Base-by-base conservation (phyloP, 495 filamentous ascomycete species). In the Hamigera avellanea region DNA sequence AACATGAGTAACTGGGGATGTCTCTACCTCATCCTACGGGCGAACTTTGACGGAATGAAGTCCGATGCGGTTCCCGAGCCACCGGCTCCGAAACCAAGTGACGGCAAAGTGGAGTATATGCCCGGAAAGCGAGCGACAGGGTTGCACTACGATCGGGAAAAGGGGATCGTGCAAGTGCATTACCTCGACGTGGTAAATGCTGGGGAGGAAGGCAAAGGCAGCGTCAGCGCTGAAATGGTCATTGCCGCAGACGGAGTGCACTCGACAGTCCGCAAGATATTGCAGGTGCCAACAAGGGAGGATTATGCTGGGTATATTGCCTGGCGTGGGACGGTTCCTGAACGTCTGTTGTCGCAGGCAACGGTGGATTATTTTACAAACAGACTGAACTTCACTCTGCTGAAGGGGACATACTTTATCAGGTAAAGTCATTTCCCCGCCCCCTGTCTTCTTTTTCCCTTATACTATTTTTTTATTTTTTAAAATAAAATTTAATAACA, bases 291-390 rank as follows among this genome's bases (percentile, higher is more conserved):
- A 3, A 26, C 19, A n/a, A 36, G 42, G n/a, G 34, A 26, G 10
- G 14, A 25, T 8, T 42, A 40, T 16, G 64, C 64, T 0, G 73
- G 71, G 3, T 75, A 75, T 49, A 61, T 66, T 39, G 69, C 68
- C 1, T 61, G 67, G 31, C 56, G 72, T 17, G 72, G 72, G 4
- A 74, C 69, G 0, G 50, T 76, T 2, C 49, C 45, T 1, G 70
- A 72, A 42, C 33, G 30, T 13, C 51, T 59, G 21, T 52, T 57
- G 0, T 56, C 53, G 6, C 49, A 50, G 9, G 41, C 49, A 6
- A 43, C 54, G 3, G 49, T 41, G 15, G 48, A 53, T 8, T 14
- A 30, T 2, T 48, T 45, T 9, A 23, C 25, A 6, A 19, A 14
- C 6, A 14, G 19, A 0, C 61, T 68, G 46, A 68, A 57, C 33